Percentiles rank a stretch among this genome's conserved stretches.
These are phyloP conservation scores for Stemphylium vesicarium DNA, from an alignment of 2,329 filamentous ascomycete species.

Conservation along the genomic window DNA sequence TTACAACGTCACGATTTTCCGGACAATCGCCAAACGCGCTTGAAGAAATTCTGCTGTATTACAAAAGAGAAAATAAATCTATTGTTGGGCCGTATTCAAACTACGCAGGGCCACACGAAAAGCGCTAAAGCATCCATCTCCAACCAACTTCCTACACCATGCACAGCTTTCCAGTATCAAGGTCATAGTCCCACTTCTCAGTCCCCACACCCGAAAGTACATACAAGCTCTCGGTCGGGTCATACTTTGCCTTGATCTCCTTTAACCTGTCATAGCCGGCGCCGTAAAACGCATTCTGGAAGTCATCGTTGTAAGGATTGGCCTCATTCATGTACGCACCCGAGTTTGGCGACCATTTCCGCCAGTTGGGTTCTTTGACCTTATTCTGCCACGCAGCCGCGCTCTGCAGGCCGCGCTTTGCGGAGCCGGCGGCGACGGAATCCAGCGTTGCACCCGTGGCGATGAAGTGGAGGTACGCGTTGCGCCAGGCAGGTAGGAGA, in stretches of 20 bases:
- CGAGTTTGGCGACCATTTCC: constrained; percentile 15
- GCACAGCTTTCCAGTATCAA: too few relatives aligned
- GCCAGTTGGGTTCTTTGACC: constrained; percentile 26
- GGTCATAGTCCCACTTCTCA: constrained; percentile 18
- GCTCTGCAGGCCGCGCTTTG: neutral
- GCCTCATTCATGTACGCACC: constrained; percentile 30
- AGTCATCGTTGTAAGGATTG: constrained; percentile 18
- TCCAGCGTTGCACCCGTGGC: too few relatives aligned
- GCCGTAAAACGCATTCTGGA: constrained; percentile 23
- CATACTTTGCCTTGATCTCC: constrained; percentile 17
- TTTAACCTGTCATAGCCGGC: constrained; percentile 9
- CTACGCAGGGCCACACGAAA: too few relatives aligned
- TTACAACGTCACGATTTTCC: too few relatives aligned
- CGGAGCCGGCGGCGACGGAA: neutral
- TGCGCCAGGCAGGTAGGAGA: too few relatives aligned
- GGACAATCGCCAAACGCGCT: too few relatives aligned
- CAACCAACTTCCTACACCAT: too few relatives aligned
- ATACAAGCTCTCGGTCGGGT: constrained; percentile 25
- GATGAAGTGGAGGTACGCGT: too few relatives aligned
- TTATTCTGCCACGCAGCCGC: constrained; percentile 17
- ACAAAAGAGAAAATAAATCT: too few relatives aligned
- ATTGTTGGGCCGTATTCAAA: too few relatives aligned
- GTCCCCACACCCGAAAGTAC: constrained; percentile 30
- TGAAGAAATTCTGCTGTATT: too few relatives aligned
- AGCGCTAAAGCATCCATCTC: too few relatives aligned